Base-by-base conservation (phyloP, 2,329 filamentous ascomycete species). In the Talaromyces funiculosus region DNA sequence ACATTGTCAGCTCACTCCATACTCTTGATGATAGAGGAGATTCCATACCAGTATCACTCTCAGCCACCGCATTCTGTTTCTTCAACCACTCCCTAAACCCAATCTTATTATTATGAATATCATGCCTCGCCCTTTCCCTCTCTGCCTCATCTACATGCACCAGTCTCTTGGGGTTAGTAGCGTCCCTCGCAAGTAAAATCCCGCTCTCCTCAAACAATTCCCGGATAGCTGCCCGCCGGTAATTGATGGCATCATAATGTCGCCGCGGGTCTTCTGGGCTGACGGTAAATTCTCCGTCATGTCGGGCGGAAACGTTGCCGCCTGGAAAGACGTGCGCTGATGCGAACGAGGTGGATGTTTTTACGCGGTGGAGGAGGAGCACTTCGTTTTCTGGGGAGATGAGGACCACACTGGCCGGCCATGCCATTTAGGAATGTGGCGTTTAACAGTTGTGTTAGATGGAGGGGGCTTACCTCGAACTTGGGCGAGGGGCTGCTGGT, bases 121-220 rank as follows among this genome's bases (percentile, higher is more conserved):
- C 78, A 67, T 82, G 83, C 60, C 92, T 81, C 1, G 86, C 90
- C 56, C 79, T 74, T 57, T 91, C 87, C 29, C 87, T 79, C 61
- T 86, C 83, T 1, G 75, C 74, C 7, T 84, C 80, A 0, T 81
- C 73, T 5, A 95, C 72, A 42, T 85, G 81, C 31, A 94, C 75
- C 56, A 93, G 74, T 20, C 78, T 74, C 24, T 77, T 22, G 9
- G 40, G 20, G 14, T 26, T 18, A n/a, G 22, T 22, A 16, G 61
- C 65, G 47, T 74, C 69, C 3, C 72, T 75, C 3, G 90, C 90
- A 3, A 97, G 81, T 26, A 97, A 76, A 58, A 97, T 91, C 0
- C 94, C 94, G 65, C 90, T 92, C 77, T 97, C 94, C 72, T 99
- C 94, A 70, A 97, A 97, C 0, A 91, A 91, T 78, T 97, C 94